phyloP scores from a whole-genome alignment of 2,329 filamentous ascomycete species.

The Trichoderma polysporum region DNA sequence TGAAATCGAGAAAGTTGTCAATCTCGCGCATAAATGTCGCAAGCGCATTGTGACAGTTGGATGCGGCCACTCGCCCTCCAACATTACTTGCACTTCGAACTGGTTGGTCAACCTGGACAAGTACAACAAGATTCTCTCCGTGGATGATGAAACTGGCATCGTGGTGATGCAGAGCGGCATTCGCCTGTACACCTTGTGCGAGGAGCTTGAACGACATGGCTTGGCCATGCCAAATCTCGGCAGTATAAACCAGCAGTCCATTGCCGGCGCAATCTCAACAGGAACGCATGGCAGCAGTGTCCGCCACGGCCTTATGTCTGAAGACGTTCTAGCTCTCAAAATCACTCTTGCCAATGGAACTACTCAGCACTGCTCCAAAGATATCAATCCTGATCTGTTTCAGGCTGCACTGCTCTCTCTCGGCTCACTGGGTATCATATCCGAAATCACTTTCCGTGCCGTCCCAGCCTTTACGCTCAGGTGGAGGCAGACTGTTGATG shows the following conservation, averaged over 20 bases:
- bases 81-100: constrained; percentile 86
- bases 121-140: constrained; percentile 68
- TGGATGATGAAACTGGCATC: constrained; percentile 64
- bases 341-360: constrained; percentile 81
- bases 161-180: constrained; percentile 88
- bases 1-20: constrained; percentile 82
- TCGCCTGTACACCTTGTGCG: constrained; percentile 71
- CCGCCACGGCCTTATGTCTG: constrained; percentile 78
- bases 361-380: constrained; percentile 67
- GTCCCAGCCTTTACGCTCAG: constrained; percentile 78
- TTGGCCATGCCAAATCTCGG: constrained; percentile 89
- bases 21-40: constrained; percentile 75
- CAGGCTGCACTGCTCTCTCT: constrained; percentile 83
- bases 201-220: constrained; percentile 69
- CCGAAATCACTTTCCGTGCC: constrained; percentile 81
- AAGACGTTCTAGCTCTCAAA: constrained; percentile 70
- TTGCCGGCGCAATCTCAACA: constrained; percentile 88
- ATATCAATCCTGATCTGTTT: constrained; percentile 75
- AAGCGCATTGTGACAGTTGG: constrained; percentile 84
- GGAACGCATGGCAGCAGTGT: constrained; percentile 91
- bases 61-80: constrained; percentile 87
- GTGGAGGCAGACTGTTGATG: constrained; percentile 79
- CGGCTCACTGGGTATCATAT: constrained; percentile 86
- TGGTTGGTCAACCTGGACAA: constrained; percentile 95
- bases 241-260: constrained; percentile 91